Evolutionary conservation across 23 red algal genomes (phyloP).

Genomic region (Gracilariopsis chorda): DNA sequence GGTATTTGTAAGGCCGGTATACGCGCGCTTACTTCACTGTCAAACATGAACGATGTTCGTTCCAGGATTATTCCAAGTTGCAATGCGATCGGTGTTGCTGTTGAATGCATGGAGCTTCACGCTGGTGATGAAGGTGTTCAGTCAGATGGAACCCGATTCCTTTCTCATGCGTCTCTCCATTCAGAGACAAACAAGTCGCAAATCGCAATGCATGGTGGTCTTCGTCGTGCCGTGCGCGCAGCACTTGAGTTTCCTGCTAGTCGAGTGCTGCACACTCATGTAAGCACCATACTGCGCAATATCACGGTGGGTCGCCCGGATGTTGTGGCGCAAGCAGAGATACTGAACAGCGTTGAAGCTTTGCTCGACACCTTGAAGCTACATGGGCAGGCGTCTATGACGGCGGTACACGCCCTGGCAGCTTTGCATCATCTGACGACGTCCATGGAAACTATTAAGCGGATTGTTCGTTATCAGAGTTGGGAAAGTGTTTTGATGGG

Average conservation of each 20-base stretch:
- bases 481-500: background rate
- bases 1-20: background rate
- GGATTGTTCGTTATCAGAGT: slow-evolving; percentile 15
- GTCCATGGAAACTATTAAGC: background rate
- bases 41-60: slow-evolving; percentile 9
- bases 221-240: slow-evolving; percentile 8
- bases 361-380: slow-evolving; percentile 12
- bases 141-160: background rate
- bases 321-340: background rate
- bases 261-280: slow-evolving; percentile 1
- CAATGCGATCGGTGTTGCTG: background rate
- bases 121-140: background rate
- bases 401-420: slow-evolving; percentile 30
- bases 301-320: slow-evolving; percentile 1
- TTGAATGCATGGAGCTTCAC: background rate
- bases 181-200: slow-evolving; percentile 43
- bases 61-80: background rate
- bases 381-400: background rate
- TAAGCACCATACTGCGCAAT: slow-evolving; percentile 16
- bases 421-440: slow-evolving; percentile 24
- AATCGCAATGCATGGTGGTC: slow-evolving; percentile 13
- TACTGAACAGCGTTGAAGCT: background rate
- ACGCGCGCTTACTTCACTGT: background rate
- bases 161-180: slow-evolving; percentile 1
- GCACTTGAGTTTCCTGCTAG: background rate